Evolutionary conservation across 2,329 filamentous ascomycete genomes (phyloP), one percentile per base, ranked within the genome.

Genomic region (Paraconiothyrium brasiliense): DNA sequence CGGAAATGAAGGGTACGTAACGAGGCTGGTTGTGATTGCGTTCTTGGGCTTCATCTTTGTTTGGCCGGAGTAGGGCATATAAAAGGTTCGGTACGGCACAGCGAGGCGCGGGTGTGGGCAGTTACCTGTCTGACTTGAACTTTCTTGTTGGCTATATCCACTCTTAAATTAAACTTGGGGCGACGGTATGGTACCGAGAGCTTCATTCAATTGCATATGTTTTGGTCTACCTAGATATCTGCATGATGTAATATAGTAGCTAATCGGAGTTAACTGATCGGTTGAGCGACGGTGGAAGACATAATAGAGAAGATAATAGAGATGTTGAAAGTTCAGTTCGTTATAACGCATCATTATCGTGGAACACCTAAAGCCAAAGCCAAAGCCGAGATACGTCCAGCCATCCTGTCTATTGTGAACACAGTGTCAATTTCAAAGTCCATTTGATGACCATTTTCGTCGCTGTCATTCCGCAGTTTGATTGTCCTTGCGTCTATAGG

Each of bases 1-100:
- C 37, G 13, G 39, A 41, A 41, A 41, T 16, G 83, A 49, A 46
- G 27, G 27, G 20, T 16, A 4, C 3, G 39, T 9, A 14, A 24
- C 9, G 24, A 13, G 13, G 43, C 9, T 37, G 16, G 24, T 46
- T 4, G 49, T n/a, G n/a, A 22, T 41, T 24, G 37, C n/a, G 43
- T 46, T 46, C 20, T 24, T 46, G 43, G 43, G 43, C 48, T 13
- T 54, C 50, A 27, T 46, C 52, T 55, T 46, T 34, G 52, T n/a
- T 27, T 30, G 24, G 14, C 27, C 24, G 27, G 39, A 32, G 30
- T 32, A 44, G 27, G 16, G 27, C 39, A 32, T 34, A 55, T 22
- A 55, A 55, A 55, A 35, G 52, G 49, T 52, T 37, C 34, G 49
- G 49, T n/a, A 8, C 11, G 16, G 34, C 39, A 46, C 52, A 35